These are phyloP conservation scores for Scenedesmus sp. DNA, from an alignment of 163 green algal genomes.

Conservation along the genomic window DNA sequence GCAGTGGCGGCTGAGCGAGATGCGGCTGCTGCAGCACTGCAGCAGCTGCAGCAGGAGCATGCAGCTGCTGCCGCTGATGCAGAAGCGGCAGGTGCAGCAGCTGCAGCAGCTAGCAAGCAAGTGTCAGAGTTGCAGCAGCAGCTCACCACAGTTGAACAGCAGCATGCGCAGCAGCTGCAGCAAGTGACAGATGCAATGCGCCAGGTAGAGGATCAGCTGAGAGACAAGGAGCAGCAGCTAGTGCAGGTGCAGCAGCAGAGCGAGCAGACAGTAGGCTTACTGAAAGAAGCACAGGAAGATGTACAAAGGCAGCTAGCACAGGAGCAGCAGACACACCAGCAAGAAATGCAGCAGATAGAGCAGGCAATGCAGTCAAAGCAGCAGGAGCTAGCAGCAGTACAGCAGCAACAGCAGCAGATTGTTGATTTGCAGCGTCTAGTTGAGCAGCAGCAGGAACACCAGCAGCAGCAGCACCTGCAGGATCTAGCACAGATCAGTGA, in stretches of 20 bases:
- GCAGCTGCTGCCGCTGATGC: background rate
- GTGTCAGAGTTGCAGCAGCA: background rate
- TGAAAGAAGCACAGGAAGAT: background rate
- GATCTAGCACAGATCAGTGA: background rate
- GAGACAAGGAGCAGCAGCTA: background rate
- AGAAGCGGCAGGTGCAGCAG: background rate
- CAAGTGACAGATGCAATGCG: background rate
- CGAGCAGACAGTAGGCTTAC: background rate
- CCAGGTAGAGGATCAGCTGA: background rate
- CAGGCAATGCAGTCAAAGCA: background rate
- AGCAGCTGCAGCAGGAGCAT: background rate
- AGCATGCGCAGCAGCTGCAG: background rate
- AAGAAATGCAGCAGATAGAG: conserved; percentile 30
- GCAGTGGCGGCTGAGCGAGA: background rate
- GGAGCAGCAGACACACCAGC: conserved; percentile 9
- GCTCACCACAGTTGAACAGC: background rate
- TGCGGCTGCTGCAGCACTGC: background rate
- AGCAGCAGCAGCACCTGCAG: background rate
- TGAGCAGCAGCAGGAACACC: background rate
- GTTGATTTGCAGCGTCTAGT: background rate
- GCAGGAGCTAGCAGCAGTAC: background rate
- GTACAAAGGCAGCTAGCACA: background rate
- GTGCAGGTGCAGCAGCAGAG: background rate
- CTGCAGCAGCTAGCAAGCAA: background rate
- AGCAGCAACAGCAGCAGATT: background rate